A percentile compares a stretch with the other conserved stretches of the same genome.
Evolutionary conservation across 2,329 filamentous ascomycete species (phyloP).

Genomic region (Claviceps pazoutovae): DNA sequence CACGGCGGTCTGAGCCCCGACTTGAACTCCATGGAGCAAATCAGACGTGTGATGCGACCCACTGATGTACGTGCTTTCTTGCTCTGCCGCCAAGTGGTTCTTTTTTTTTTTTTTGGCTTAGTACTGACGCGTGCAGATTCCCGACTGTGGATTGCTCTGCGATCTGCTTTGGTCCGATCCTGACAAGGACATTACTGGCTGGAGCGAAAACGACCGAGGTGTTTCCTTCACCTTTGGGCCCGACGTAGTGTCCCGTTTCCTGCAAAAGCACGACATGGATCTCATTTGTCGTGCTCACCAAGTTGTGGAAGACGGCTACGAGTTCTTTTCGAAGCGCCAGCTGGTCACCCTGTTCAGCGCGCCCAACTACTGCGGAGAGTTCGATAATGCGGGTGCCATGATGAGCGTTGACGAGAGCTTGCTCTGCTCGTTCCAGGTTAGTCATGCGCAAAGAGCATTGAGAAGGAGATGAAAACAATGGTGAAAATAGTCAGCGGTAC

Average conservation of each 20-base stretch:
- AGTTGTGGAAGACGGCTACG: slow-evolving; percentile 97
- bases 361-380: slow-evolving; percentile 98
- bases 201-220: slow-evolving; percentile 97
- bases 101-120: neutral
- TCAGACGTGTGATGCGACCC: slow-evolving; percentile 94
- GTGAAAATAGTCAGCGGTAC: neutral
- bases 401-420: slow-evolving; percentile 99
- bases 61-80: slow-evolving; percentile 72
- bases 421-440: slow-evolving; percentile 95
- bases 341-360: slow-evolving; percentile 95
- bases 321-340: slow-evolving; percentile 98
- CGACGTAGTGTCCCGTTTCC: slow-evolving; percentile 90
- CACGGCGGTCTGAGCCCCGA: slow-evolving; percentile 95
- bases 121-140: slow-evolving; percentile 52
- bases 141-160: slow-evolving; percentile 92
- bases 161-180: slow-evolving; percentile 98
- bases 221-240: slow-evolving; percentile 98
- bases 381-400: slow-evolving; percentile 98
- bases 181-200: slow-evolving; percentile 97
- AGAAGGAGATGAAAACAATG: neutral
- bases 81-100: neutral
- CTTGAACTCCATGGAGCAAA: slow-evolving; percentile 99
- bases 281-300: slow-evolving; percentile 97
- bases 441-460: slow-evolving; percentile 10
- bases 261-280: slow-evolving; percentile 99